These are phyloP conservation scores for Xylariaceae sp. DNA, from an alignment of 2,329 filamentous ascomycete genomes.

Conservation along the genomic window DNA sequence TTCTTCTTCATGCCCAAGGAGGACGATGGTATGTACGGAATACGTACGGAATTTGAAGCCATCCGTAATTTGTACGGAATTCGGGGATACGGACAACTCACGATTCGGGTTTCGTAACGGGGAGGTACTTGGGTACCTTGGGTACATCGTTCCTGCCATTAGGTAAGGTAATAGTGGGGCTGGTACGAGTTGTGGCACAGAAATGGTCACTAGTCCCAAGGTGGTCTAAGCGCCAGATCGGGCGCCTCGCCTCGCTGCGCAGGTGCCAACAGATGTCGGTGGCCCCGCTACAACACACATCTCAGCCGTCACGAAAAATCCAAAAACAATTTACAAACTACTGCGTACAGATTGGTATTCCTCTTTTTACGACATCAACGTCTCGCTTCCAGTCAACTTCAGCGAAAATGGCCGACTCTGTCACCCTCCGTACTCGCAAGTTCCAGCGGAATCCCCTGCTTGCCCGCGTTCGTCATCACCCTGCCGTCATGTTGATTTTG, in stretches of 20 bases:
- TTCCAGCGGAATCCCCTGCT: slow-evolving; percentile 99
- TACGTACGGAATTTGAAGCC: too few relatives aligned
- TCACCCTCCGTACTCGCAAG: slow-evolving; percentile 96
- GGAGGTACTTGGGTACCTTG: too few relatives aligned
- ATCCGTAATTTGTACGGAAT: too few relatives aligned
- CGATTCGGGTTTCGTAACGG: too few relatives aligned
- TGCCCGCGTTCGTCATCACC: slow-evolving; percentile 25
- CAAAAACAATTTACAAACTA: slow-evolving; percentile 20
- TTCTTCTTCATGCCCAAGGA: too few relatives aligned
- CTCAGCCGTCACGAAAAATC: slow-evolving; percentile 23
- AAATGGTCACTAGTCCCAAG: background rate
- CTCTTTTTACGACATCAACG: slow-evolving; percentile 18
- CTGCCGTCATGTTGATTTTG: background rate
- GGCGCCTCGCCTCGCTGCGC: slow-evolving; percentile 13
- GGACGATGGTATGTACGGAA: too few relatives aligned
- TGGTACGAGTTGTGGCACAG: too few relatives aligned
- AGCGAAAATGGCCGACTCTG: slow-evolving; percentile 83
- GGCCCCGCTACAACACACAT: slow-evolving; percentile 22
- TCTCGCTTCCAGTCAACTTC: slow-evolving; percentile 23
- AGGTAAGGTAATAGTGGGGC: too few relatives aligned
- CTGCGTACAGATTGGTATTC: slow-evolving; percentile 6
- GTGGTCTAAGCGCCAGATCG: slow-evolving; percentile 8
- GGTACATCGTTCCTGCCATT: too few relatives aligned
- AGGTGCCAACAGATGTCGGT: slow-evolving; percentile 15
- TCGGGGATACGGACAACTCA: too few relatives aligned